Percentiles rank a stretch among this genome's conserved stretches.
Evolutionary conservation across 108 stramenopile species (phyloP).

Genomic region (Poteriospumella lacustris): DNA sequence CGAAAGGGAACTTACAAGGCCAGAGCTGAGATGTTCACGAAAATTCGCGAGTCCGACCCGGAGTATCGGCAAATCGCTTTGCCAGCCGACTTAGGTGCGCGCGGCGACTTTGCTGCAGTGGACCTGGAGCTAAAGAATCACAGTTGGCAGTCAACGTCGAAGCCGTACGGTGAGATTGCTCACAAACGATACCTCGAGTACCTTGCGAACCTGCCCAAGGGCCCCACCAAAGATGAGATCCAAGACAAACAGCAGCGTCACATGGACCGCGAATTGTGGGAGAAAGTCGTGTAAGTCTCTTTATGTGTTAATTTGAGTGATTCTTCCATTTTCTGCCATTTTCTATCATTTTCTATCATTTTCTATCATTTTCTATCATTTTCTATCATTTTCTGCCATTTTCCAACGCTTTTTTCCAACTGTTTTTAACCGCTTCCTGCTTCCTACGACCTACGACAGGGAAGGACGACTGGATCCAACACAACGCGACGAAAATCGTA

Average conservation of each 20-base stretch:
- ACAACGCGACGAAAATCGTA: neutral
- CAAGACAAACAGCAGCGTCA: neutral
- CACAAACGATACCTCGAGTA: slow-evolving; percentile 11
- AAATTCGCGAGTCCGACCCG: neutral
- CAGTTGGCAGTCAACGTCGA: neutral
- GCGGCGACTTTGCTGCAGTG: neutral
- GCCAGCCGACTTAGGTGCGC: neutral
- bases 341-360: no score
- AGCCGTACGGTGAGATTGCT: slow-evolving; percentile 10
- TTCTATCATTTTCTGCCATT: no score
- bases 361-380: no score
- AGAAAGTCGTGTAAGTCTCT: neutral
- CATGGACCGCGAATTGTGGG: slow-evolving; percentile 10
- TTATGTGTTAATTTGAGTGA: no score
- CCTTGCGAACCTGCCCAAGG: neutral
- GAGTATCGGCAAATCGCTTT: neutral
- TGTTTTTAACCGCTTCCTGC: no score
- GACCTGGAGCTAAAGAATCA: neutral
- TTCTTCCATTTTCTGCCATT: no score
- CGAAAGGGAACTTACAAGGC: neutral
- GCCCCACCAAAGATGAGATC: neutral
- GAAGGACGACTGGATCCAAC: neutral
- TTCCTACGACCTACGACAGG: no score
- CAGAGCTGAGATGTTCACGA: neutral
- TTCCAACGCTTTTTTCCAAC: no score